These are phyloP conservation scores for Collybia sp. DNA, from an alignment of 768 basidiomycete species.

Conservation along the genomic window DNA sequence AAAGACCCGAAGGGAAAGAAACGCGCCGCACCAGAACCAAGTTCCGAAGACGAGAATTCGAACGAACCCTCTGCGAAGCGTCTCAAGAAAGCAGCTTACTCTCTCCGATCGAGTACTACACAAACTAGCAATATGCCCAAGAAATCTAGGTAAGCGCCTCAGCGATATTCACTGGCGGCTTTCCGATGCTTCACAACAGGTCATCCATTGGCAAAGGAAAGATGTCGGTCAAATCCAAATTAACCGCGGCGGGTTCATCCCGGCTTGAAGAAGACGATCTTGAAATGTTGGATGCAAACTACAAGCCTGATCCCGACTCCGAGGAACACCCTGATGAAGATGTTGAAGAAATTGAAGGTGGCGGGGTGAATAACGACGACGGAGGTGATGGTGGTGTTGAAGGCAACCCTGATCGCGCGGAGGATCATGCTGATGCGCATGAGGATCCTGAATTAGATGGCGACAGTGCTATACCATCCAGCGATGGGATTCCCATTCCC, in stretches of 20 bases:
- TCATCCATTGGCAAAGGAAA: constrained; percentile 55
- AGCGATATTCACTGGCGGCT: constrained; percentile 6
- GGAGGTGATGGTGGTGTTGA: constrained; percentile 38
- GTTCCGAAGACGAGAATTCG: constrained; percentile 61
- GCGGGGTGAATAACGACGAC: constrained; percentile 21
- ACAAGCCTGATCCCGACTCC: constrained; percentile 43
- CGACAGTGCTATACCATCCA: constrained; percentile 20
- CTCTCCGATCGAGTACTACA: constrained; percentile 57
- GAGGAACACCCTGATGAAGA: constrained; percentile 40
- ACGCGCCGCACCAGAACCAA: constrained; percentile 71
- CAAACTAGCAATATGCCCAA: constrained; percentile 61
- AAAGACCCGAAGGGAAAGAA: constrained; percentile 90
- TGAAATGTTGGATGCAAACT: constrained; percentile 70
- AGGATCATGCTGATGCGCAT: constrained; percentile 22
- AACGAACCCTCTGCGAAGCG: constrained; percentile 58
- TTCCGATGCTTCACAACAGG: constrained; percentile 23
- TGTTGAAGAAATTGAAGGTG: constrained; percentile 27
- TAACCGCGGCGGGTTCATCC: constrained; percentile 60
- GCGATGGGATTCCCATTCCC: constrained; percentile 40
- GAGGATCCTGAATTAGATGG: constrained; percentile 50
- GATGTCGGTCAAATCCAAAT: constrained; percentile 51
- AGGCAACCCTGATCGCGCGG: constrained; percentile 15
- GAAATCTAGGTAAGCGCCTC: constrained; percentile 54
- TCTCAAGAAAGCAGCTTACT: constrained; percentile 56
- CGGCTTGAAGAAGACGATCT: constrained; percentile 66